Evolutionary conservation across 176 grass and related monocot species (phyloP).

Genomic region (Luzula sylvatica): DNA sequence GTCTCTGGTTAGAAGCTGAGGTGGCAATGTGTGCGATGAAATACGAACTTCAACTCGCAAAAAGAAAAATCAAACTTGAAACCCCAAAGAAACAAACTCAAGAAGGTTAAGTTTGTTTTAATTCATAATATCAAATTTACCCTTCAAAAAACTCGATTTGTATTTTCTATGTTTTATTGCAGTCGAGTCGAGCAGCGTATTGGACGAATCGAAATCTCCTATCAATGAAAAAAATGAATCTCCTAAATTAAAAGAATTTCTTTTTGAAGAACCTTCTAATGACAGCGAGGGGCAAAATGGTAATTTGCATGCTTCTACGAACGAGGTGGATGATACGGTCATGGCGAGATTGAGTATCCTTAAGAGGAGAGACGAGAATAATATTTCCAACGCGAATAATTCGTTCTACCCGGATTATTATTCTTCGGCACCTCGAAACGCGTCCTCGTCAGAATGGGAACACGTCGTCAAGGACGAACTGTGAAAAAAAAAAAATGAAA

Average conservation of each 20-base stretch:
- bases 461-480: conserved; percentile 51
- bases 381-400: not conserved
- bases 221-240: not conserved
- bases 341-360: conserved; percentile 25
- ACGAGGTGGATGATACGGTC: conserved; percentile 8
- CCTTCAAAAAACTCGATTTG: not conserved
- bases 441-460: conserved; percentile 26
- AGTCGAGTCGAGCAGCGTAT: conserved; percentile 16
- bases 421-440: not conserved
- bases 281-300: conserved; percentile 25
- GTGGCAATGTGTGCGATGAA: conserved; percentile 59
- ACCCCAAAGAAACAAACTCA: conserved; percentile 3
- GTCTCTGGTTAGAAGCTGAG: conserved; percentile 78
- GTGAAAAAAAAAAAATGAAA: too few species aligned
- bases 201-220: conserved; percentile 5
- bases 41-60: conserved; percentile 57
- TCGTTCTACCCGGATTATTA: conserved; percentile 13
- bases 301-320: conserved; percentile 14
- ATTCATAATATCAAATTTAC: not conserved
- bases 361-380: conserved; percentile 2
- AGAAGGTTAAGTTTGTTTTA: conserved; percentile 5
- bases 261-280: too few species aligned
- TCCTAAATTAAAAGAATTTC: conserved; percentile 3
- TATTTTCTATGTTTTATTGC: not conserved
- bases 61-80: conserved; percentile 16